phyloP scores from a whole-genome alignment of 257 asterid genomes.

The Nemophila menziesii region DNA sequence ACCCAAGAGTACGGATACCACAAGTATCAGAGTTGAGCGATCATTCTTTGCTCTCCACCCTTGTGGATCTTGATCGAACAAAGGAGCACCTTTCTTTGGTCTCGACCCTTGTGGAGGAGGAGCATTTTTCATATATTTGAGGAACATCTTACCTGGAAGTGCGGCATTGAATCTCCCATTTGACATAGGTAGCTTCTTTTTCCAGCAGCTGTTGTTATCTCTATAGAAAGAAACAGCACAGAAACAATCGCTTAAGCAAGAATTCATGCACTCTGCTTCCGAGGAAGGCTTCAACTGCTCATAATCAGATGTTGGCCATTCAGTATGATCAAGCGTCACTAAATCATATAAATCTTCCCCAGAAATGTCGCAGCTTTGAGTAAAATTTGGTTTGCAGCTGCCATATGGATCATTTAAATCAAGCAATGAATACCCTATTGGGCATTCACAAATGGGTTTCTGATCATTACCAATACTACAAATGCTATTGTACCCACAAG shows the following conservation, averaged over 20 bases:
- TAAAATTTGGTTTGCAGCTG: slow-evolving; percentile 21
- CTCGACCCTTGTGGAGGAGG: neutral
- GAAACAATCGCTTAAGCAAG: slow-evolving; percentile 46
- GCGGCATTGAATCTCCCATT: slow-evolving; percentile 30
- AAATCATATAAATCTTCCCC: slow-evolving; percentile 13
- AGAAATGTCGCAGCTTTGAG: slow-evolving; percentile 22
- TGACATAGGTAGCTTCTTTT: slow-evolving; percentile 56
- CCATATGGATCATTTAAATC: slow-evolving; percentile 17
- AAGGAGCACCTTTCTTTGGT: slow-evolving; percentile 12
- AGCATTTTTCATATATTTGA: slow-evolving; percentile 24
- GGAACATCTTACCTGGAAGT: slow-evolving; percentile 22
- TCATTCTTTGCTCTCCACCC: slow-evolving; percentile 1
- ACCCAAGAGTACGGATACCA: slow-evolving; percentile 33
- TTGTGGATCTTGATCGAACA: neutral
- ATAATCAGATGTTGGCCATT: slow-evolving; percentile 37
- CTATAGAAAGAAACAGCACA: slow-evolving; percentile 38
- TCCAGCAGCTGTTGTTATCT: slow-evolving; percentile 35
- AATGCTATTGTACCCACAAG: slow-evolving; percentile 32
- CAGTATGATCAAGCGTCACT: slow-evolving; percentile 10
- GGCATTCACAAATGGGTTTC: slow-evolving; percentile 28
- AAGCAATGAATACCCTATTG: slow-evolving; percentile 14
- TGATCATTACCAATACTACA: slow-evolving; percentile 16
- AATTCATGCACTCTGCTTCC: slow-evolving; percentile 16
- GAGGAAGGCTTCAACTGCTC: slow-evolving; percentile 14
- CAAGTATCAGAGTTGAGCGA: slow-evolving; percentile 13